A percentile compares a stretch with the other conserved stretches of the same genome.
phyloP scores from a whole-genome alignment of 805 yeast genomes.

The Hanseniaspora mollemarum region DNA sequence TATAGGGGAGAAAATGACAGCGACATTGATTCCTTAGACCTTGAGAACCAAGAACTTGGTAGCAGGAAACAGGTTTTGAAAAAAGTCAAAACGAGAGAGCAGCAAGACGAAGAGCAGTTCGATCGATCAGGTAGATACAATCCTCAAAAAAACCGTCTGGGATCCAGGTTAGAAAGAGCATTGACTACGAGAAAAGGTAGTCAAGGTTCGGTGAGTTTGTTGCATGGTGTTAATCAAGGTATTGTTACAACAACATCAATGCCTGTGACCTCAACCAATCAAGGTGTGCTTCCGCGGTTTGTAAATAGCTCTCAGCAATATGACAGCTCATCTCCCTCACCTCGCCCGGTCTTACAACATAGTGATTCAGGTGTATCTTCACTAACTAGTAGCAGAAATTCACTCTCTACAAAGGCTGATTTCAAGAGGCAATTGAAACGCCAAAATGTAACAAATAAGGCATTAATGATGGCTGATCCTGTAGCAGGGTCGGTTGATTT shows the following conservation, averaged over 20 bases:
- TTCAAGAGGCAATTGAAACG: conserved; percentile 2
- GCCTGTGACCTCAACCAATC: neutral
- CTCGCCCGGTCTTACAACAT: too few species aligned
- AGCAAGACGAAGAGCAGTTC: conserved; percentile 22
- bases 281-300: too few species aligned
- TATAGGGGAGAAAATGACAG: too few species aligned
- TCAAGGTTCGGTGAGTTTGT: too few species aligned
- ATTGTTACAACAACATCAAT: neutral
- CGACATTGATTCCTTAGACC: conserved; percentile 3
- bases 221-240: too few species aligned
- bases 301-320: too few species aligned
- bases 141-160: conserved; percentile 29
- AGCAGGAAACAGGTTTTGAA: conserved; percentile 2
- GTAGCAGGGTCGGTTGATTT: conserved; percentile 13
- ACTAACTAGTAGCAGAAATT: conserved; percentile 4
- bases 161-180: conserved; percentile 29
- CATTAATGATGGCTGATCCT: conserved; percentile 14
- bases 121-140: conserved; percentile 25
- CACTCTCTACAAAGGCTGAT: conserved; percentile 5
- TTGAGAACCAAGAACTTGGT: conserved; percentile 4
- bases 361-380: conserved; percentile 3
- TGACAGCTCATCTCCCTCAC: neutral
- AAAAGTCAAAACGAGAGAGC: conserved; percentile 24
- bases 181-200: conserved; percentile 18
- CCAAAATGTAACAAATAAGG: conserved; percentile 11